phyloP scores from a whole-genome alignment of 306 rosid genomes.

The Myrica gale region DNA sequence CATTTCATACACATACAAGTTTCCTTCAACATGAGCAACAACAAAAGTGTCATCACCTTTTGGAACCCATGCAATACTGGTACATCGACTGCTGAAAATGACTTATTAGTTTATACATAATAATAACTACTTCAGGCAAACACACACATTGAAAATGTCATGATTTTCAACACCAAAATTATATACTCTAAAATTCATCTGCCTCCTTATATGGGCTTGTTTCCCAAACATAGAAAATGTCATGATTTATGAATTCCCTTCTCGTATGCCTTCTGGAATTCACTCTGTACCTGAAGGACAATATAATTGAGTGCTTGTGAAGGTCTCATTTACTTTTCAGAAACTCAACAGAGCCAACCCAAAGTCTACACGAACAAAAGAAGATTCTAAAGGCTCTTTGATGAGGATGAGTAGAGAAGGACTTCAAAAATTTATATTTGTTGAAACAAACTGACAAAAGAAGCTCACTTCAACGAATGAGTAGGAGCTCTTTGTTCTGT shows the following conservation, averaged over 20 bases:
- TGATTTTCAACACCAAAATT: neutral
- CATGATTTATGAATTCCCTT: slow-evolving; percentile 74
- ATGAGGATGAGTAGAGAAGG: neutral
- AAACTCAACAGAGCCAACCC: slow-evolving; percentile 2
- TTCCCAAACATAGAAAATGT: neutral
- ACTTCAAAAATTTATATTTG: neutral
- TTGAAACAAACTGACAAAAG: neutral
- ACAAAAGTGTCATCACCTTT: slow-evolving; percentile 84
- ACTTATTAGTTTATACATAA: neutral
- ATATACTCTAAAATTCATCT: neutral
- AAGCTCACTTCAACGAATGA: neutral
- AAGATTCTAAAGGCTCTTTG: neutral
- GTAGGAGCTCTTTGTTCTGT: neutral
- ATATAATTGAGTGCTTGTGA: slow-evolving; percentile 20
- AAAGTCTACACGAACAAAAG: no score
- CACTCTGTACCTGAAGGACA: slow-evolving; percentile 79
- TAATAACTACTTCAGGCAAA: neutral
- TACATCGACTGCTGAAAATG: slow-evolving; percentile 77
- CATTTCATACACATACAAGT: slow-evolving; percentile 83
- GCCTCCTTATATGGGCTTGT: neutral
- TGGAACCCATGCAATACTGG: slow-evolving; percentile 88
- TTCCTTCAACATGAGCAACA: slow-evolving; percentile 95
- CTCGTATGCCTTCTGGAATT: slow-evolving; percentile 88
- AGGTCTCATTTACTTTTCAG: slow-evolving; percentile 3
- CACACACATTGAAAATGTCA: neutral